Evolutionary conservation across 108 stramenopile genomes (phyloP).

Genomic region (Discostella pseudostelligera): DNA sequence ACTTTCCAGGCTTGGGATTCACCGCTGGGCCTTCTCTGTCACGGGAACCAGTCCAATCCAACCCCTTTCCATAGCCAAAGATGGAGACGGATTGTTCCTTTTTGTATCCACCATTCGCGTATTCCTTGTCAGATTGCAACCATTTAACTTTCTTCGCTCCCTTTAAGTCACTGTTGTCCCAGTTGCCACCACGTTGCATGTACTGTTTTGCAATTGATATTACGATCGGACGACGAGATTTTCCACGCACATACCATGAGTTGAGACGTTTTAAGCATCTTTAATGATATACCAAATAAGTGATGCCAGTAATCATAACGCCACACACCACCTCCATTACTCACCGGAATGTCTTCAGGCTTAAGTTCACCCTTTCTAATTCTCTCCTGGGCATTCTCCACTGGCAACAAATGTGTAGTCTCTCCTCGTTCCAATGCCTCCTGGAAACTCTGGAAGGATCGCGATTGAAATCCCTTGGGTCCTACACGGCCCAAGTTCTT

Average conservation of each 20-base stretch:
- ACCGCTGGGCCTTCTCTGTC: slow-evolving; percentile 27
- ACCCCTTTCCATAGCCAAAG: slow-evolving; percentile 71
- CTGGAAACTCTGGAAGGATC: slow-evolving; percentile 79
- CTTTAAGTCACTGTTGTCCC: slow-evolving; percentile 51
- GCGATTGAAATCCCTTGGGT: slow-evolving; percentile 74
- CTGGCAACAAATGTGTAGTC: slow-evolving; percentile 69
- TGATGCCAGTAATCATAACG: too few relatives aligned
- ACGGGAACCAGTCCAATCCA: slow-evolving; percentile 80
- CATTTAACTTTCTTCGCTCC: slow-evolving; percentile 49
- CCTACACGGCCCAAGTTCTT: slow-evolving; percentile 57
- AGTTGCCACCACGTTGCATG: slow-evolving; percentile 79
- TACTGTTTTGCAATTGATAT: too few relatives aligned
- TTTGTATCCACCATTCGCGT: slow-evolving; percentile 78
- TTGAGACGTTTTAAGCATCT: too few relatives aligned
- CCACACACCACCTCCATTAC: too few relatives aligned
- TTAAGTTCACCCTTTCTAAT: slow-evolving; percentile 67
- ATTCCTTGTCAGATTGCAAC: slow-evolving; percentile 49
- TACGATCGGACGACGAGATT: background rate
- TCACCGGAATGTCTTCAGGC: slow-evolving; percentile 64
- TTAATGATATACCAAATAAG: too few relatives aligned
- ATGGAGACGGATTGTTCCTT: slow-evolving; percentile 73
- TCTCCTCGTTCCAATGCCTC: slow-evolving; percentile 80
- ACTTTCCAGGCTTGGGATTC: slow-evolving; percentile 38
- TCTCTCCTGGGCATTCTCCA: slow-evolving; percentile 61
- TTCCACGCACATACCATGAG: too few relatives aligned